Conservation (phyloP, 176 grass and related monocot genomes). For the Phoenix dactylifera region DNA sequence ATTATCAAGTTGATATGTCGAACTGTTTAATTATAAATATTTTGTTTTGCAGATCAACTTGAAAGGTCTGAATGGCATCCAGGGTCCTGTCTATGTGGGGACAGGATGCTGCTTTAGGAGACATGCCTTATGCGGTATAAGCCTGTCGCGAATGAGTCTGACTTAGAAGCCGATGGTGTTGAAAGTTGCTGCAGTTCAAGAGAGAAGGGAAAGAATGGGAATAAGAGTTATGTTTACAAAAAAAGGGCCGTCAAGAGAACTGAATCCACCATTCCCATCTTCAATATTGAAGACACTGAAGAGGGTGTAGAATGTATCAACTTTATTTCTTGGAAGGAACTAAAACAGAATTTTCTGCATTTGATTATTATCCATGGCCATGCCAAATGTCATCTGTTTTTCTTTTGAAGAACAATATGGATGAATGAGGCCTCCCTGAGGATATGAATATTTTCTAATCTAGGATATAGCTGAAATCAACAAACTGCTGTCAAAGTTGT, state of each 20-base stretch:
- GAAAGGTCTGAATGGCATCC: constrained; percentile 94
- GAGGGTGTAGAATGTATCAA: constrained; percentile 81
- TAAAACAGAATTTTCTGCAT: too few relatives aligned
- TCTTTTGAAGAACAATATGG: too few relatives aligned
- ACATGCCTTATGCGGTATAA: constrained; percentile 85
- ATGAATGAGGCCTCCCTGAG: too few relatives aligned
- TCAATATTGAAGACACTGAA: constrained; percentile 99
- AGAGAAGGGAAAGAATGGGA: constrained; percentile 61
- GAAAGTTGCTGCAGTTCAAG: constrained; percentile 96
- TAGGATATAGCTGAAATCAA: too few relatives aligned
- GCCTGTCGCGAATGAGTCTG: constrained; percentile 81
- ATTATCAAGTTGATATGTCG: constrained; percentile 3
- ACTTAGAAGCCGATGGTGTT: constrained; percentile 79
- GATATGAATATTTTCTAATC: too few relatives aligned
- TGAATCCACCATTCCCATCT: constrained; percentile 93
- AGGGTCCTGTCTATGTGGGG: constrained; percentile 81
- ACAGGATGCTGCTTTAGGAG: constrained; percentile 86
- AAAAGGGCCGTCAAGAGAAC: constrained; percentile 94
- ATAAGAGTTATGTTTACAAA: constrained; percentile 89
- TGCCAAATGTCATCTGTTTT: too few relatives aligned
- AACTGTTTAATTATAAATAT: constrained; percentile 6
- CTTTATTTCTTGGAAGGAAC: too few relatives aligned
- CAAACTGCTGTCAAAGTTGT: too few relatives aligned
- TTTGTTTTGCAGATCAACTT: constrained; percentile 69
- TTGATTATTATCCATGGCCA: too few relatives aligned